Conservation (phyloP, 306 rosid genomes). For the Mimosa bimucronata region DNA sequence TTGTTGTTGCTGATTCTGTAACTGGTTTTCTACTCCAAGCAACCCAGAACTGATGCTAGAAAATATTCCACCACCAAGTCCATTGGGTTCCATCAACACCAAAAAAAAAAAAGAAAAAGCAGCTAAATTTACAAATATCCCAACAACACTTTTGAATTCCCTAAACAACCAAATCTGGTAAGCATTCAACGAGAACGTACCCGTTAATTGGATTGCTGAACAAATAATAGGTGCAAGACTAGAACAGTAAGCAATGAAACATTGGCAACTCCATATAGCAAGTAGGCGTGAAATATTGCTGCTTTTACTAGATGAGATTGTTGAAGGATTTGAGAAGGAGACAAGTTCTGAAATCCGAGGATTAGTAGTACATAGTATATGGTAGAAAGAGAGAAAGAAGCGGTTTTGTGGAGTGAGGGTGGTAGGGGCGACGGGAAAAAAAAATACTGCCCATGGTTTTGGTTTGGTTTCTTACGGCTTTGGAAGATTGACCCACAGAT, state of each 20-base stretch:
- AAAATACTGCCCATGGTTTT: slow-evolving; percentile 94
- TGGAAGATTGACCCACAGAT: slow-evolving; percentile 45
- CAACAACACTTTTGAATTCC: not conserved
- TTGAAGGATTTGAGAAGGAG: not conserved
- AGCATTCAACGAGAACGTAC: slow-evolving; percentile 25
- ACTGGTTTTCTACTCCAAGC: slow-evolving; percentile 67
- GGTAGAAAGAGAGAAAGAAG: slow-evolving; percentile 45
- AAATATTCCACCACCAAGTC: slow-evolving; percentile 63
- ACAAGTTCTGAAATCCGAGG: not conserved
- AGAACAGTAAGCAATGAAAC: slow-evolving; percentile 22
- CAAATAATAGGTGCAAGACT: slow-evolving; percentile 6
- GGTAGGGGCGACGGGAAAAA: slow-evolving; percentile 41
- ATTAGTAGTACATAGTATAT: not conserved
- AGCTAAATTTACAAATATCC: not conserved
- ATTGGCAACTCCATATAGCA: slow-evolving; percentile 5
- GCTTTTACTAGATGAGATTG: not conserved
- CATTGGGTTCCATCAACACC: slow-evolving; percentile 73
- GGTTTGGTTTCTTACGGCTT: slow-evolving; percentile 44
- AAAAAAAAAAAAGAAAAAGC: not conserved
- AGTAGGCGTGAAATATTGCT: not conserved
- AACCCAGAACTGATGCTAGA: slow-evolving; percentile 59
- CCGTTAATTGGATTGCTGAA: slow-evolving; percentile 12
- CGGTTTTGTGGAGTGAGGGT: slow-evolving; percentile 38
- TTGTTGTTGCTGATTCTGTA: slow-evolving; percentile 49
- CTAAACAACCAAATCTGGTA: not conserved